phyloP scores from a whole-genome alignment of 2,329 filamentous ascomycete genomes.

The Phialocephala sp. region DNA sequence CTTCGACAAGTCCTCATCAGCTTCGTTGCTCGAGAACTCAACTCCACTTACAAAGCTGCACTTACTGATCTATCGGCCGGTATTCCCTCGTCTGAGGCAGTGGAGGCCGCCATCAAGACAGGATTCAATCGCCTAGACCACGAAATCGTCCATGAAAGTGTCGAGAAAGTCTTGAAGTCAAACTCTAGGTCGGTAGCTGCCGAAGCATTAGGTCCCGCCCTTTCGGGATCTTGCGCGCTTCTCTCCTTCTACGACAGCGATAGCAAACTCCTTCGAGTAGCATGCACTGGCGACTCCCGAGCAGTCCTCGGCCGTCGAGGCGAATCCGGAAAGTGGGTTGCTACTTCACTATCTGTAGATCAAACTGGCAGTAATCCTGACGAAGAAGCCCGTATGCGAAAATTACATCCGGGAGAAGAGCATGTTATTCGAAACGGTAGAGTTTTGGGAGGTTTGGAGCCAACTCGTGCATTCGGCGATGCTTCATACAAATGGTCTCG shows the following conservation, averaged over 20 bases:
- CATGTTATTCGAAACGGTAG: slow-evolving; percentile 88
- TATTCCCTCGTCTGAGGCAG: slow-evolving; percentile 76
- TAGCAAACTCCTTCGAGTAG: slow-evolving; percentile 87
- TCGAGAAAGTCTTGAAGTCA: slow-evolving; percentile 86
- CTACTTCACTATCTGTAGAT: slow-evolving; percentile 86
- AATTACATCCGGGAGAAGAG: slow-evolving; percentile 87
- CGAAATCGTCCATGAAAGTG: slow-evolving; percentile 93
- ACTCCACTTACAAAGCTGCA: slow-evolving; percentile 85
- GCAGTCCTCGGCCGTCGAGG: slow-evolving; percentile 86
- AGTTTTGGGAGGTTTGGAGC: slow-evolving; percentile 89
- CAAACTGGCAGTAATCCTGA: slow-evolving; percentile 90
- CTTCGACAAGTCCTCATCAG: slow-evolving; percentile 90
- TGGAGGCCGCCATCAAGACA: slow-evolving; percentile 90
- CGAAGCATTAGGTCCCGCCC: slow-evolving; percentile 86
- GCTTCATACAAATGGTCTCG: slow-evolving; percentile 95
- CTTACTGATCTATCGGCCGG: slow-evolving; percentile 58
- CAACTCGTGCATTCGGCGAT: slow-evolving; percentile 93
- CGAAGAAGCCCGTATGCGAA: slow-evolving; percentile 81
- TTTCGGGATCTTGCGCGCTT: slow-evolving; percentile 96
- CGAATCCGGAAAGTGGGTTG: slow-evolving; percentile 86
- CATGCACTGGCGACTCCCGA: slow-evolving; percentile 94
- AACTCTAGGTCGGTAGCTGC: slow-evolving; percentile 91
- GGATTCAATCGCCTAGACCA: slow-evolving; percentile 89
- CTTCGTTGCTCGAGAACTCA: slow-evolving; percentile 91
- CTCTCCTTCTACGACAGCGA: slow-evolving; percentile 94